Percentiles rank a stretch among this genome's conserved stretches.
phyloP scores from a whole-genome alignment of 495 filamentous ascomycete species.

The Entonaema liquescens region DNA sequence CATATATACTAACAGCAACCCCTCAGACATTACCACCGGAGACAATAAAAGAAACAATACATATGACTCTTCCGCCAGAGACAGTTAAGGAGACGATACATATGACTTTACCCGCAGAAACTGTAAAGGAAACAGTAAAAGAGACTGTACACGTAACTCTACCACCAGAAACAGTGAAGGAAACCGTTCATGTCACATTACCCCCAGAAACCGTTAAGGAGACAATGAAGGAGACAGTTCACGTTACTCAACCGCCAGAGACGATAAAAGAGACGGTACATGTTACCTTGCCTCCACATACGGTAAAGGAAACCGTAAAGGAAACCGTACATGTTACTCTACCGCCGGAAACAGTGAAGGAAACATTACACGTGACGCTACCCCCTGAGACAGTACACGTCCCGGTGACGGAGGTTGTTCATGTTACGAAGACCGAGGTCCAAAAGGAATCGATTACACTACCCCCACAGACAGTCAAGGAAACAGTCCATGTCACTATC shows the following conservation, averaged over 20 bases:
- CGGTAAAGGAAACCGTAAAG: constrained; percentile 29
- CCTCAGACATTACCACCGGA: constrained; percentile 20
- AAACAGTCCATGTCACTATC: constrained; percentile 32
- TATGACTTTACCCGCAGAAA: constrained; percentile 12
- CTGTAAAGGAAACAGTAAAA: constrained; percentile 9
- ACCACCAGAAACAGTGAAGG: constrained; percentile 8
- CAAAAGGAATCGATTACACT: constrained; percentile 24
- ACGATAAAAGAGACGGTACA: constrained; percentile 21
- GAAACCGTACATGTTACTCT: constrained; percentile 24
- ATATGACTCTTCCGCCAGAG: constrained; percentile 21
- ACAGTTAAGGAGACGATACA: constrained; percentile 24
- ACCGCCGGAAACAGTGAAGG: constrained; percentile 21
- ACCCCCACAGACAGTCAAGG: constrained; percentile 30
- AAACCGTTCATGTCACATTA: constrained; percentile 8
- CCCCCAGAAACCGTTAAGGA: constrained; percentile 18
- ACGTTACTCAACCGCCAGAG: constrained; percentile 20
- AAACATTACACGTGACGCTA: constrained; percentile 25
- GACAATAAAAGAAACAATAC: constrained; percentile 19
- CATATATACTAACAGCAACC: constrained; percentile 5
- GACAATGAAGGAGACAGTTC: constrained; percentile 20
- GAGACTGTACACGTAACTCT: constrained; percentile 2
- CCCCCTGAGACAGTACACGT: constrained; percentile 23
- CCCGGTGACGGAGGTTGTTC: constrained; percentile 24
- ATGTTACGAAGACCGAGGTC: constrained; percentile 26
- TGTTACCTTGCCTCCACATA: constrained; percentile 13